Evolutionary conservation across 176 grass and related monocot species (phyloP).

Genomic region (Eleusine coracana): DNA sequence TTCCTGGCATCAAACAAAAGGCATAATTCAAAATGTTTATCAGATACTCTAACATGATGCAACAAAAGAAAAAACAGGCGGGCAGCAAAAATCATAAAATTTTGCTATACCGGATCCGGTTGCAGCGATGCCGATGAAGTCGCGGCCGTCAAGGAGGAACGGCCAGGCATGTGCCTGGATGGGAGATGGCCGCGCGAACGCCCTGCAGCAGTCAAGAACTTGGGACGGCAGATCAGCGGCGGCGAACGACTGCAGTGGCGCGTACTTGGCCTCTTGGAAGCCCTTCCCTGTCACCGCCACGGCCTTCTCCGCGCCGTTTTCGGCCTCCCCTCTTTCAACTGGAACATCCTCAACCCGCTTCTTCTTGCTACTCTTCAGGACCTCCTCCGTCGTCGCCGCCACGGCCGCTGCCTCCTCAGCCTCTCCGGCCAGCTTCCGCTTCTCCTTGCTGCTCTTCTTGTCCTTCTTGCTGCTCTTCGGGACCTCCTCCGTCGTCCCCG

Average conservation of each 20-base stretch:
- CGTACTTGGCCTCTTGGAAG: constrained; percentile 61
- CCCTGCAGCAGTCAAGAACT: constrained; percentile 86
- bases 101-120: constrained; percentile 77
- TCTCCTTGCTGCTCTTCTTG: constrained; percentile 65
- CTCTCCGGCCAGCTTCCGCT: constrained; percentile 47
- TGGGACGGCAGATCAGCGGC: constrained; percentile 63
- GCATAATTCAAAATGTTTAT: background rate
- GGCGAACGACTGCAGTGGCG: constrained; percentile 65
- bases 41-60: background rate
- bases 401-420: background rate
- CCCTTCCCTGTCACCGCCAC: constrained; percentile 74
- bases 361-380: constrained; percentile 34
- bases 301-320: constrained; percentile 32
- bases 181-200: constrained; percentile 70
- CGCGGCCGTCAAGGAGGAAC: constrained; percentile 77
- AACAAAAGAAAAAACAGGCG: background rate
- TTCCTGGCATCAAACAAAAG: constrained; percentile 52
- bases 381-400: constrained; percentile 18
- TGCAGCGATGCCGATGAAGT: constrained; percentile 93
- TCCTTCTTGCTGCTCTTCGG: constrained; percentile 43
- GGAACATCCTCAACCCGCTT: constrained; percentile 19
- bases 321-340: background rate
- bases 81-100: background rate
- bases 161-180: constrained; percentile 94
- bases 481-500: constrained; percentile 16